Evolutionary conservation across 768 basidiomycete genomes (phyloP).

Genomic region (Fistulinella prunicolor): DNA sequence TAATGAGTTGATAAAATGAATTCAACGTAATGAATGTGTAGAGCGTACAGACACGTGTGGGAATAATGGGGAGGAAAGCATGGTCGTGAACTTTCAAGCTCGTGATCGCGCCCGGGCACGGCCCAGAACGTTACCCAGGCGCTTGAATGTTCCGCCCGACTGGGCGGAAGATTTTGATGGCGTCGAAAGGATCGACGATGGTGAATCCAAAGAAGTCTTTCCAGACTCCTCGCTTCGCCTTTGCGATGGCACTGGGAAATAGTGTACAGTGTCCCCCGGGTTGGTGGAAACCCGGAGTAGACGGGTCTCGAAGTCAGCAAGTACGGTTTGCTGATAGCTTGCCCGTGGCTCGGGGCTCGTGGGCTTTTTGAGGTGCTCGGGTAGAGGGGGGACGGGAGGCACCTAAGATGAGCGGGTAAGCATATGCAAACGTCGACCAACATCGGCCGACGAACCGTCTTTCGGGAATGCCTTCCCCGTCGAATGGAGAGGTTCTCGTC

Average conservation of each 20-base stretch:
- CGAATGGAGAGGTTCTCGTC: constrained; percentile 35
- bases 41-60: constrained; percentile 2
- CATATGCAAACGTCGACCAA: background rate
- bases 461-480: constrained; percentile 4
- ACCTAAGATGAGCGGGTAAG: constrained; percentile 16
- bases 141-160: constrained; percentile 20
- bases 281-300: constrained; percentile 26
- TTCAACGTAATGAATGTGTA: constrained; percentile 9
- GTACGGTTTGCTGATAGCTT: constrained; percentile 30
- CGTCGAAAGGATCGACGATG: constrained; percentile 26
- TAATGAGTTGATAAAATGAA: constrained; percentile 21
- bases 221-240: constrained; percentile 28
- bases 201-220: constrained; percentile 28
- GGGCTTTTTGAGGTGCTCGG: constrained; percentile 22
- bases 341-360: constrained; percentile 14
- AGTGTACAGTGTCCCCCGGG: constrained; percentile 32
- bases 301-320: constrained; percentile 31
- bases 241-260: constrained; percentile 34
- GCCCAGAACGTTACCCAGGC: constrained; percentile 16
- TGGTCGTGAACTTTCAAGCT: constrained; percentile 10
- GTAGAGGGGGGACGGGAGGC: constrained; percentile 28
- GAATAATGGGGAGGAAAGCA: background rate
- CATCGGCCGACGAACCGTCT: constrained; percentile 19
- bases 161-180: constrained; percentile 22
- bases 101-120: constrained; percentile 25